These are phyloP conservation scores for Xylariomycetidae sp. DNA, from an alignment of 2,329 filamentous ascomycete species.

Conservation along the genomic window DNA sequence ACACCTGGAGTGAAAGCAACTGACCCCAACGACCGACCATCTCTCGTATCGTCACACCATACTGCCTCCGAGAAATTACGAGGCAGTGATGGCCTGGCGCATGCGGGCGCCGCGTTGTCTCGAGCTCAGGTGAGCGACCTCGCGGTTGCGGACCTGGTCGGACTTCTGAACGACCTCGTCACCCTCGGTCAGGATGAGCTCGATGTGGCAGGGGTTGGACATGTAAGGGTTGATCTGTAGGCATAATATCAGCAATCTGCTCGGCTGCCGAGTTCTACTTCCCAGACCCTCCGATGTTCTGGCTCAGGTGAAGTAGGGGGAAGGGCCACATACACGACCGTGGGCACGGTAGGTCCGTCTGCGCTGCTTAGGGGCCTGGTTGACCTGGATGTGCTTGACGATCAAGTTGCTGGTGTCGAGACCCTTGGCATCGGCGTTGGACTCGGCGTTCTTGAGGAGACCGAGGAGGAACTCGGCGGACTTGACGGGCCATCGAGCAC, in stretches of 20 bases:
- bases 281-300: no score
- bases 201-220: constrained; percentile 99
- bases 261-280: no score
- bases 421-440: constrained; percentile 95
- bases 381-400: constrained; percentile 99
- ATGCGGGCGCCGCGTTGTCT: constrained; percentile 79
- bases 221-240: constrained; percentile 98
- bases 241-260: constrained; percentile 4
- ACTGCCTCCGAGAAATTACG: constrained; percentile 38
- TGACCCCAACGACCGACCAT: constrained; percentile 24
- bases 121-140: constrained; percentile 67
- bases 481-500: constrained; percentile 98
- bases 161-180: constrained; percentile 95
- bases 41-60: constrained; percentile 23
- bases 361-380: constrained; percentile 99
- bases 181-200: constrained; percentile 97
- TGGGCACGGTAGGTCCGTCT: constrained; percentile 99
- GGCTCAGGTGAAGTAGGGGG: neutral
- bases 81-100: constrained; percentile 59
- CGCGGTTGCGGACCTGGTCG: constrained; percentile 58
- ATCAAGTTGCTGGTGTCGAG: constrained; percentile 95
- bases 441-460: constrained; percentile 95
- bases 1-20: constrained; percentile 31
- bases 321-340: constrained; percentile 78
- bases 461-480: constrained; percentile 96